Evolutionary conservation across 345 rosid species (phyloP).

Genomic region (Eucalyptus coolabah): DNA sequence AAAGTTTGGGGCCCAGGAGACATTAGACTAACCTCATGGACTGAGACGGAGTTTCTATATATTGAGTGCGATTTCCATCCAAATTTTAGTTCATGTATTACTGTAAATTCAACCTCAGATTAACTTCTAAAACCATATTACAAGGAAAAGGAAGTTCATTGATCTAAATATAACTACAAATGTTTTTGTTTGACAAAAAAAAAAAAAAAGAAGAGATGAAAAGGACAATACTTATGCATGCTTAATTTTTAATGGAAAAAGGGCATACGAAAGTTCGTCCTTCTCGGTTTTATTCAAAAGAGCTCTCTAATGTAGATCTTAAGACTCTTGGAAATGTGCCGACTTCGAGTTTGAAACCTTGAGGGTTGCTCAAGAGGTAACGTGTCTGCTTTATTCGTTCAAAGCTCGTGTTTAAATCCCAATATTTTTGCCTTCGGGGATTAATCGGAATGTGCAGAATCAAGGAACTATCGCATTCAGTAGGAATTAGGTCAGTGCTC

Average conservation of each 20-base stretch:
- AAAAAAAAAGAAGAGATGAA: not conserved
- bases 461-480: not conserved
- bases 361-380: not conserved
- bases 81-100: no score
- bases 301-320: not conserved
- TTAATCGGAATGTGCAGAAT: not conserved
- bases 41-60: not conserved
- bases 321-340: not conserved
- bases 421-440: not conserved
- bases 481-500: not conserved
- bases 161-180: no score
- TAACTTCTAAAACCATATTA: not conserved
- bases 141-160: not conserved
- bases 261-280: not conserved
- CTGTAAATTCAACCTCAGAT: not conserved
- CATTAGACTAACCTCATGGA: not conserved
- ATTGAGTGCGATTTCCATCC: not conserved
- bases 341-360: not conserved
- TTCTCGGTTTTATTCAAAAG: not conserved
- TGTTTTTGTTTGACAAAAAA: not conserved
- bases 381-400: not conserved
- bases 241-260: not conserved
- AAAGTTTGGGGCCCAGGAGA: no score
- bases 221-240: not conserved
- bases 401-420: not conserved